Base-by-base conservation (phyloP, 2,329 filamentous ascomycete species). In the Myriosclerotinia duriaeana region DNA sequence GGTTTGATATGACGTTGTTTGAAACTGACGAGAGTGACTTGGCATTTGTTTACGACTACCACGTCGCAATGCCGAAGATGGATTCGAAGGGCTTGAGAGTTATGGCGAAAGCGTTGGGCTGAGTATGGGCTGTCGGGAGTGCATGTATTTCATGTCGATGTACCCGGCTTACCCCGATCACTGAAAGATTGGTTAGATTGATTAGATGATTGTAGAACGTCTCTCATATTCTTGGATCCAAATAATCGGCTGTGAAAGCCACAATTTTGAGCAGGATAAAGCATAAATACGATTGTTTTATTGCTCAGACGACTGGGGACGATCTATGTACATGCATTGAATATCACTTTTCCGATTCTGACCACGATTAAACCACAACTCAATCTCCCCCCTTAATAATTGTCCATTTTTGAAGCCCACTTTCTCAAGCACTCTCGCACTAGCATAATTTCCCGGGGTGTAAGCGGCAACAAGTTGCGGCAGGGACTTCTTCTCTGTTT, bases 391-490 rank as follows among this genome's bases (percentile, higher is more conserved):
- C 48, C 65, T 64, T 9, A 53, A 53, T 20, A 67, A 53, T 34
- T 69, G 55, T 1, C 62, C 67, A 36, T 69, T 70, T 20, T 52
- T 40, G 48, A 72, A 73, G 2, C 72, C 70, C 9, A 60, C 53
- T 58, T 72, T 72, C 55, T 67, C 38, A 12, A 73, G 56, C 12
- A 73, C 68, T 52, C 67, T 67, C 11, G 63, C 54, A 59, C 71
- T 74, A 17, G 69, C 66, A 9, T 54, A 15, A 53, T 74, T 73
- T 11, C 69, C 69, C 0, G 71, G 67, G 52, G 71, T 71, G 2
- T 61, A 63, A 20, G 58, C 59, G 14, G 63, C 65, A 6, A 52
- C 11, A 4, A 68, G 5, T 30, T 15, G 22, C 3, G 42, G 5
- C 9, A 52, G 30, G 6, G 42, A 52, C 15, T 15, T 44, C 42